Evolutionary conservation across 1,284 basidiomycete genomes (phyloP).

Genomic region (Irpex sp.): DNA sequence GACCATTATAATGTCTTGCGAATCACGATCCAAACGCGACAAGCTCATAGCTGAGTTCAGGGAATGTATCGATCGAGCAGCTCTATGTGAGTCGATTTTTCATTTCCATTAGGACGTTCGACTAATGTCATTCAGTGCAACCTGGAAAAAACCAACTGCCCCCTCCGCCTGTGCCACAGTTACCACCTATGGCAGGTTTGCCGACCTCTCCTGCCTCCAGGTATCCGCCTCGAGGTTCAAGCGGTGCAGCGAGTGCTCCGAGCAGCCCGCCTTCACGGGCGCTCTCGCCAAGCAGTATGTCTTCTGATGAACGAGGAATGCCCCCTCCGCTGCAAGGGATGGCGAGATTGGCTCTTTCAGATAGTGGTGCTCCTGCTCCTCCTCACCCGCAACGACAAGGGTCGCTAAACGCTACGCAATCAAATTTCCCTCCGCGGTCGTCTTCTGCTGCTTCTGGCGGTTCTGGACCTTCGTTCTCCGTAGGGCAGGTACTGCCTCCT

Average conservation of each 20-base stretch:
- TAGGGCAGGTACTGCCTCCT: constrained; percentile 13
- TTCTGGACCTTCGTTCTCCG: constrained; percentile 10
- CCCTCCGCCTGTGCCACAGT: constrained; percentile 22
- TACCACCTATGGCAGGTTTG: constrained; percentile 13
- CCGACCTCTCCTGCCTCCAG: background rate
- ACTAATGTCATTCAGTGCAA: constrained; percentile 40
- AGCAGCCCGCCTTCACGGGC: constrained; percentile 23
- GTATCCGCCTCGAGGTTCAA: background rate
- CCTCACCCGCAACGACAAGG: constrained; percentile 1
- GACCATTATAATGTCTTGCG: constrained; percentile 65
- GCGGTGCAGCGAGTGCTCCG: constrained; percentile 11
- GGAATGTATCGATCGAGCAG: constrained; percentile 83
- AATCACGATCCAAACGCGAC: constrained; percentile 63
- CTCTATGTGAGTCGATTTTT: constrained; percentile 49
- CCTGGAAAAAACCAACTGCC: constrained; percentile 47
- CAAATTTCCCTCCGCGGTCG: constrained; percentile 18
- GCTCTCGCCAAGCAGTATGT: constrained; percentile 18
- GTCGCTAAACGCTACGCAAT: background rate
- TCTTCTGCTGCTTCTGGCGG: constrained; percentile 16
- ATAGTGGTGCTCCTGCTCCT: background rate
- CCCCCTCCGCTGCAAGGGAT: constrained; percentile 21
- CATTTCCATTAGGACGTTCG: background rate
- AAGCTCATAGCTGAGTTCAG: constrained; percentile 71
- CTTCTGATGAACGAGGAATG: constrained; percentile 6
- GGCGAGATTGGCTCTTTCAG: constrained; percentile 17